A percentile compares a stretch with the other conserved stretches of the same genome.
phyloP scores from a whole-genome alignment of 371 early-diverging fungal genomes.

The Mucor mucedo region DNA sequence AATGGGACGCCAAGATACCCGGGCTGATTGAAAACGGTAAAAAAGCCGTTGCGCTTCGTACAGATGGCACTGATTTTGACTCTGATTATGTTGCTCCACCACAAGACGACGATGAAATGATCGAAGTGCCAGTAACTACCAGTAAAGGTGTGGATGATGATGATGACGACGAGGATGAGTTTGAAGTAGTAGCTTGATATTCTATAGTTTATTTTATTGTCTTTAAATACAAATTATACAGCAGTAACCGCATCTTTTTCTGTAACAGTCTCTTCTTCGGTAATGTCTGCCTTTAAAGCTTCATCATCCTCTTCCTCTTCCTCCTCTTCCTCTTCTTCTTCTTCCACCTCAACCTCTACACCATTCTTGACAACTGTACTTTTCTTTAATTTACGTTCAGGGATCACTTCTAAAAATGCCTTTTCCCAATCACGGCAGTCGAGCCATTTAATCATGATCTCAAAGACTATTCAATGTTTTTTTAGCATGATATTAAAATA shows the following conservation, averaged over 20 bases:
- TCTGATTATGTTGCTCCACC: constrained; percentile 7
- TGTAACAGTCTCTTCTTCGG: not conserved
- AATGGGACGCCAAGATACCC: constrained; percentile 30
- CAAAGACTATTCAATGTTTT: constrained; percentile 57
- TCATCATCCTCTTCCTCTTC: constrained; percentile 32
- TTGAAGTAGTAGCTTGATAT: constrained; percentile 33
- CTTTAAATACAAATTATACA: not conserved
- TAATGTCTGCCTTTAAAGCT: not conserved
- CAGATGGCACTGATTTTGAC: constrained; percentile 27
- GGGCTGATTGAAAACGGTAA: constrained; percentile 21
- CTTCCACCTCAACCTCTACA: constrained; percentile 23
- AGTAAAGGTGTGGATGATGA: not conserved
- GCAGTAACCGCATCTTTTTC: not conserved
- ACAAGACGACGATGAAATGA: not conserved
- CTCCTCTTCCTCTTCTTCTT: constrained; percentile 20
- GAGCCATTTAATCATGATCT: constrained; percentile 81
- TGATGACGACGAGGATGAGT: constrained; percentile 28
- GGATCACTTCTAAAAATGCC: constrained; percentile 86
- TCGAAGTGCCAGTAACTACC: not conserved
- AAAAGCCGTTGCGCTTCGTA: constrained; percentile 18
- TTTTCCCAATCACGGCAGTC: constrained; percentile 77
- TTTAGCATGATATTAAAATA: not conserved
- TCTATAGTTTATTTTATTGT: not conserved
- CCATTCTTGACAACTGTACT: constrained; percentile 43
- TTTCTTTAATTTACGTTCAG: constrained; percentile 78